Percentiles rank a stretch among this genome's conserved stretches.
Evolutionary conservation across 1,284 basidiomycete genomes (phyloP).

Genomic region (Cryptococcus jaspeensis): DNA sequence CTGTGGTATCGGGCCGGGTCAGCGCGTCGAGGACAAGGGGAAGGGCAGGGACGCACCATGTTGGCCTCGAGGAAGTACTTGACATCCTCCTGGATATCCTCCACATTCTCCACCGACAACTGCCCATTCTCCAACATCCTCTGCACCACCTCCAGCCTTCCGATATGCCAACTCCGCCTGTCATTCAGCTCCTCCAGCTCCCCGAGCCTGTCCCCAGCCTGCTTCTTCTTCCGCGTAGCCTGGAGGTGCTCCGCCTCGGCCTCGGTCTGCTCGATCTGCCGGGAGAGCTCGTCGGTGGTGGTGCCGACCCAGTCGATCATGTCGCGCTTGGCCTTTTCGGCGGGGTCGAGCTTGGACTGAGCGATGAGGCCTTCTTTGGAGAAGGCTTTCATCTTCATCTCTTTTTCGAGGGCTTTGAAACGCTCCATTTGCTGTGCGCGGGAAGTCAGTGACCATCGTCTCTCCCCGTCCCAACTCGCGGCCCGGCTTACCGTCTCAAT

Average conservation of each 20-base stretch:
- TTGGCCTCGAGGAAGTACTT: conserved; percentile 96
- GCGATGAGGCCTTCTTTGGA: conserved; percentile 98
- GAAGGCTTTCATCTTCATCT: conserved; percentile 99
- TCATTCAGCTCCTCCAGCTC: conserved; percentile 89
- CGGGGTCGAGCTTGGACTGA: conserved; percentile 90
- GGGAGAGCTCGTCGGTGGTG: conserved; percentile 86
- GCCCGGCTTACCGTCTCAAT: conserved; percentile 86
- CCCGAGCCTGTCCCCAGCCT: conserved; percentile 68
- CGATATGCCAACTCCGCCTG: conserved; percentile 92
- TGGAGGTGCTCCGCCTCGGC: conserved; percentile 86
- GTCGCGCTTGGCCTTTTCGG: conserved; percentile 94
- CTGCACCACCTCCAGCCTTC: conserved; percentile 87
- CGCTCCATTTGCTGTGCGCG: conserved; percentile 97
- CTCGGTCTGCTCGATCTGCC: conserved; percentile 91
- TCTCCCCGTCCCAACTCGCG: background rate
- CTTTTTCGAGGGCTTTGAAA: conserved; percentile 99
- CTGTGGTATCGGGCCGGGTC: conserved; percentile 56
- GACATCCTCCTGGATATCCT: conserved; percentile 88
- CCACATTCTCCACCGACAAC: conserved; percentile 75
- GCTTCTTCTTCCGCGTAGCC: conserved; percentile 64
- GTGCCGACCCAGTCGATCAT: conserved; percentile 80
- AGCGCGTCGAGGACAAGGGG: background rate
- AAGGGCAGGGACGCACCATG: conserved; percentile 62
- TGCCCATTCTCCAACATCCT: conserved; percentile 93
- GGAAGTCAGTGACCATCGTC: background rate